Conservation (phyloP, 2,329 filamentous ascomycete species). For the Venturia oleaginea region DNA sequence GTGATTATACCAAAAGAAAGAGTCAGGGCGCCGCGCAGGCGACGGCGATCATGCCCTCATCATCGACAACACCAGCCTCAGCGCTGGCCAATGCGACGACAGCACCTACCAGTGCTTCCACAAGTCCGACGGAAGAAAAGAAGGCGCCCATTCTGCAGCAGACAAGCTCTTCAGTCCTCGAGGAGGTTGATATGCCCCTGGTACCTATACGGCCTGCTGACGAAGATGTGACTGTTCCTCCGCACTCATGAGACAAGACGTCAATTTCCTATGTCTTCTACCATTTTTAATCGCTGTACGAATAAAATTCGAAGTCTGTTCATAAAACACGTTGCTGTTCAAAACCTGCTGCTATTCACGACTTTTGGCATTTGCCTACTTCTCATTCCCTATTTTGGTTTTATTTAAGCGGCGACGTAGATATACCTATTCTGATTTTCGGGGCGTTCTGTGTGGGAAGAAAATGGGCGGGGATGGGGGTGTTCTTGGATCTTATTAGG, state of each 20-base stretch:
- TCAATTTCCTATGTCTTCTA: not conserved
- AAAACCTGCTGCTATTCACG: not conserved
- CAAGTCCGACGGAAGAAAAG: conserved; percentile 3
- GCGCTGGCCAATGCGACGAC: not conserved
- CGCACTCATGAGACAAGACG: not conserved
- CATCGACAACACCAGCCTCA: not conserved
- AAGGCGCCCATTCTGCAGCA: not conserved
- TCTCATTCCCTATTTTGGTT: not conserved
- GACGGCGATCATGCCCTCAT: not conserved
- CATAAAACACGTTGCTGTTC: not conserved
- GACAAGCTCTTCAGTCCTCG: conserved; percentile 3
- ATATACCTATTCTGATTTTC: not conserved
- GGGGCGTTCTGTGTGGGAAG: not conserved
- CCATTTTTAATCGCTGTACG: not conserved
- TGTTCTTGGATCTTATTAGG: conserved; percentile 5
- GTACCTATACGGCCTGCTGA: not conserved
- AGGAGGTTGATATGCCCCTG: conserved; percentile 13
- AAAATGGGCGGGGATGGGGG: not conserved
- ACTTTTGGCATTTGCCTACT: not conserved
- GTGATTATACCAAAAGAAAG: conserved; percentile 39
- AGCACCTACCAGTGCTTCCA: not conserved
- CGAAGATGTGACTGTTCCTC: not conserved
- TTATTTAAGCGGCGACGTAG: not conserved
- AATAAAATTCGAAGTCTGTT: not conserved
- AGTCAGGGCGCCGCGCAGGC: conserved; percentile 24